Evolutionary conservation across 2,329 filamentous ascomycete genomes (phyloP), one percentile per base, ranked within the genome.

Genomic region (Chlorencoelia australis): DNA sequence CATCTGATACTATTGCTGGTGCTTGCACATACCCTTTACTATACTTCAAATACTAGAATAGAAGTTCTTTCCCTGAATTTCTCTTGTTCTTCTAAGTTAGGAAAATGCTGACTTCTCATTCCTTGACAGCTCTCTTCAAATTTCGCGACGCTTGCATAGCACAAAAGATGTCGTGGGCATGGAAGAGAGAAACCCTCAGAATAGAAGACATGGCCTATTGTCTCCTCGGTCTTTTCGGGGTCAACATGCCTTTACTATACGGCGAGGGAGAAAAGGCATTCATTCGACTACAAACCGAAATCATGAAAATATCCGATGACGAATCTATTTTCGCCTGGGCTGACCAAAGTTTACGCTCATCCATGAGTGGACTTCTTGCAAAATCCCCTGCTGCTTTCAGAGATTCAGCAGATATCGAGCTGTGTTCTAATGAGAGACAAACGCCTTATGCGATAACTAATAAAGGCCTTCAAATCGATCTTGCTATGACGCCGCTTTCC

Each of bases 191-290:
- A 2, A 63, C 61, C 0, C 55, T 51, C 0, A 40, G 58, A 2
- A 7, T 31, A 0, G 63, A 67, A 31, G 65, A 67, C 26, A 52
- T 54, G 14, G 62, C 63, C 0, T 67, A 67, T 21, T 64, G 55
- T 11, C 46, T 67, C 0, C 39, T 67, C 4, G 64, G 64, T 0
- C 50, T 67, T 0, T 67, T 67, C 18, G 51, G 51, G 1, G 52
- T 67, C 15, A 58, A 60, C 20, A 64, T 68, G 59, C 56, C 63
- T 0, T 41, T 66, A 2, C 25, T 66, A 0, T 67, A 67, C 31
- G 64, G 64, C 1, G 58, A 62, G 31, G 57, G 57, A 0, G 20
- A 33, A 8, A 33, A 33, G 9, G 31, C 31, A 17, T 32, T 32
- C 18, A 8, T 18, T 9, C 15, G 30, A 18, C 18, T 32, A 5